A percentile compares a stretch with the other conserved stretches of the same genome.
These are phyloP conservation scores for Penicillium glabrum DNA, from an alignment of 2,329 filamentous ascomycete genomes.

Conservation along the genomic window DNA sequence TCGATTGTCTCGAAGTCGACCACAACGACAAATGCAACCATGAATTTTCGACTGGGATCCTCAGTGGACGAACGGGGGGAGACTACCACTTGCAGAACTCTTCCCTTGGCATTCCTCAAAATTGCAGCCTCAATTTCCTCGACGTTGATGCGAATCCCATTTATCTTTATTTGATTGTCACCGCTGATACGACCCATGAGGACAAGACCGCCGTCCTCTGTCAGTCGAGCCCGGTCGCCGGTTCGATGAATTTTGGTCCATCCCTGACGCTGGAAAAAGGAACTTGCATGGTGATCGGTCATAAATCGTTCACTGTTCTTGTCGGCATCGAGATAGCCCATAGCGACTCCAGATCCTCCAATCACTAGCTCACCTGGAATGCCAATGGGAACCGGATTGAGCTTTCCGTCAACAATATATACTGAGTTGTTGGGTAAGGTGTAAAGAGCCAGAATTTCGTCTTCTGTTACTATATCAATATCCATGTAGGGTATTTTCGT, in stretches of 20 bases:
- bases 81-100: slow-evolving; percentile 14
- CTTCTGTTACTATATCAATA: neutral
- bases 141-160: slow-evolving; percentile 47
- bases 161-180: slow-evolving; percentile 31
- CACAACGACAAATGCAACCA: slow-evolving; percentile 16
- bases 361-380: slow-evolving; percentile 47
- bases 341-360: slow-evolving; percentile 25
- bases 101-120: slow-evolving; percentile 20
- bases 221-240: slow-evolving; percentile 15
- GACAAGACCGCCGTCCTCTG: slow-evolving; percentile 26
- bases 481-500: slow-evolving; percentile 20
- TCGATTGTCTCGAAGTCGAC: neutral
- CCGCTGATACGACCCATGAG: slow-evolving; percentile 30
- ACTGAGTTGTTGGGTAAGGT: slow-evolving; percentile 38
- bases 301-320: slow-evolving; percentile 11
- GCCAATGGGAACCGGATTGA: slow-evolving; percentile 41
- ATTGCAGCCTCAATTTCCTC: slow-evolving; percentile 45
- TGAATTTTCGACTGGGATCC: slow-evolving; percentile 1
- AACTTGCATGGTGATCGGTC: slow-evolving; percentile 9
- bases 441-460: slow-evolving; percentile 10
- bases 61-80: slow-evolving; percentile 7
- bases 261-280: slow-evolving; percentile 5
- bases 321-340: slow-evolving; percentile 14
- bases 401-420: slow-evolving; percentile 44
- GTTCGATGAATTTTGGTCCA: slow-evolving; percentile 15